Conservation (phyloP, 495 filamentous ascomycete genomes). For the Usnea hakonensis region DNA sequence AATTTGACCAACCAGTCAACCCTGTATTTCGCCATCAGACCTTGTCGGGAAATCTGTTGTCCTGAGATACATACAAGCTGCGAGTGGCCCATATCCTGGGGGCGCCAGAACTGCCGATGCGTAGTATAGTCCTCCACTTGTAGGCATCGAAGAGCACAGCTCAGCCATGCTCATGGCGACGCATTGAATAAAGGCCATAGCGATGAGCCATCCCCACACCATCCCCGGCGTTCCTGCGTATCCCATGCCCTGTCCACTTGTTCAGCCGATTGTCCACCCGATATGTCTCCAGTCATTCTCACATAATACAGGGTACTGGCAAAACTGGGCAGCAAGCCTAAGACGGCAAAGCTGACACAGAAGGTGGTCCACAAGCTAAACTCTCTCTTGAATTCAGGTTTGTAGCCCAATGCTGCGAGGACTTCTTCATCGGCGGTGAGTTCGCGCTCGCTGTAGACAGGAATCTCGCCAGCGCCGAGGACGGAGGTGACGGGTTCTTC, state of each 20-base stretch:
- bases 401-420: constrained; percentile 65
- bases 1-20: constrained; percentile 71
- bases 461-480: constrained; percentile 56
- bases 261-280: not conserved
- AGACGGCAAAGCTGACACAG: constrained; percentile 68
- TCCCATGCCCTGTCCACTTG: constrained; percentile 49
- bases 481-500: constrained; percentile 61
- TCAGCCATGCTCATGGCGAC: constrained; percentile 63
- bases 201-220: constrained; percentile 76
- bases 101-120: constrained; percentile 69
- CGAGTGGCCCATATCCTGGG: constrained; percentile 64
- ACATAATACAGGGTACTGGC: constrained; percentile 69
- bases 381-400: constrained; percentile 74
- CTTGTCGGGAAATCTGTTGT: not conserved
- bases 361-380: constrained; percentile 80
- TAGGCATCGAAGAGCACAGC: constrained; percentile 61
- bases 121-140: constrained; percentile 71
- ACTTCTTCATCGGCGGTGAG: constrained; percentile 56
- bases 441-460: constrained; percentile 42
- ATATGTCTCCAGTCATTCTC: constrained; percentile 14
- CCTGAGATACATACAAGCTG: constrained; percentile 45
- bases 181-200: constrained; percentile 67
- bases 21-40: constrained; percentile 26
- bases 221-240: constrained; percentile 77
- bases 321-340: constrained; percentile 67